Percentiles rank a stretch among this genome's conserved stretches.
phyloP scores from a whole-genome alignment of 768 basidiomycete genomes.

The Kondoa malvinella region DNA sequence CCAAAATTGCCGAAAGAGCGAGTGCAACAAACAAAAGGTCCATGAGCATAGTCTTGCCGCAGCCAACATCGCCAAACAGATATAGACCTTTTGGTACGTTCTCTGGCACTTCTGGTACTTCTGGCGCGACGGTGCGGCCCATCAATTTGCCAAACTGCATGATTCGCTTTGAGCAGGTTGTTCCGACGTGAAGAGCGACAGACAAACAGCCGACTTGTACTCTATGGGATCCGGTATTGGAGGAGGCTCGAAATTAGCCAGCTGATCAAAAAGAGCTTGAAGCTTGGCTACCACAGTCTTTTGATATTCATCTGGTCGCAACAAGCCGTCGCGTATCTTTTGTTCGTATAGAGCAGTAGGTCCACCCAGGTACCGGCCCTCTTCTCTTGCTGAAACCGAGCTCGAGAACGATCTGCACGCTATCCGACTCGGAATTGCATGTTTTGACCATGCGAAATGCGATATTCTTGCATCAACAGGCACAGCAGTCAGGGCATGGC shows the following conservation, averaged over 20 bases:
- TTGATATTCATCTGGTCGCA: conserved; percentile 69
- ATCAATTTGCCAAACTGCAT: conserved; percentile 26
- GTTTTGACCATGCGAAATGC: too few species aligned
- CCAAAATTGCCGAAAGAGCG: conserved; percentile 18
- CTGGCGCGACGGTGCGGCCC: conserved; percentile 13
- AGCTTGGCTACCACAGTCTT: conserved; percentile 64
- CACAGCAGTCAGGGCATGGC: too few species aligned
- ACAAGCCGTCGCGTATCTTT: conserved; percentile 39
- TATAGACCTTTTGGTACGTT: conserved; percentile 71
- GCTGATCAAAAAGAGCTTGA: conserved; percentile 56
- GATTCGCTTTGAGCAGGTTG: conserved; percentile 26
- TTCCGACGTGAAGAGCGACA: conserved; percentile 9
- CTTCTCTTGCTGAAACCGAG: too few species aligned
- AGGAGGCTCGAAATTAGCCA: conserved; percentile 56
- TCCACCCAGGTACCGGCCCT: background rate
- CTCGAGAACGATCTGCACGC: too few species aligned
- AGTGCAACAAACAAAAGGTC: conserved; percentile 84
- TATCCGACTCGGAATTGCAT: too few species aligned
- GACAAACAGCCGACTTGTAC: conserved; percentile 25
- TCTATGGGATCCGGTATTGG: conserved; percentile 37
- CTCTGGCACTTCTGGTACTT: conserved; percentile 26
- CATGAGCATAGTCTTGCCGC: conserved; percentile 98
- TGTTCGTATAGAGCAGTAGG: conserved; percentile 33
- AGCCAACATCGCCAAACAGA: conserved; percentile 89
- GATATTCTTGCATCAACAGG: too few species aligned